These are phyloP conservation scores for Pleurotus cornucopiae DNA, from an alignment of 768 basidiomycete species.

Conservation along the genomic window DNA sequence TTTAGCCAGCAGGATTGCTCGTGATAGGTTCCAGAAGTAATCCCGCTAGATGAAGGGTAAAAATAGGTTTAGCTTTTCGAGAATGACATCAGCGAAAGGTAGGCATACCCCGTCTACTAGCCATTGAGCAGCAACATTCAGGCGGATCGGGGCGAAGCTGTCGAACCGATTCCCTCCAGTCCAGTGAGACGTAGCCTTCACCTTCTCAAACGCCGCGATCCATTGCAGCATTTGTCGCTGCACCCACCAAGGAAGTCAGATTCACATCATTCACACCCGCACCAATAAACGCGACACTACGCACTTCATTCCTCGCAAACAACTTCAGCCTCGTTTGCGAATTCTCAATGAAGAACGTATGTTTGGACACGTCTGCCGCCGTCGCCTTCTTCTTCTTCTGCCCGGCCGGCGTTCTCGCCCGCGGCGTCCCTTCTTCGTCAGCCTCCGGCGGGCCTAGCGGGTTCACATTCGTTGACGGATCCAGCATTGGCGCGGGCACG, in stretches of 20 bases:
- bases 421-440: slow-evolving; percentile 12
- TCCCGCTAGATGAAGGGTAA: slow-evolving; percentile 58
- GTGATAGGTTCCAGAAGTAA: slow-evolving; percentile 96
- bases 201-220: slow-evolving; percentile 86
- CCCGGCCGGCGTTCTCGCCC: slow-evolving; percentile 27
- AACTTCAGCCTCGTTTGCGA: slow-evolving; percentile 87
- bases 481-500: slow-evolving; percentile 57
- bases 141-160: slow-evolving; percentile 88
- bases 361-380: slow-evolving; percentile 71
- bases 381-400: slow-evolving; percentile 44
- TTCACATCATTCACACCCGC: too few relatives aligned
- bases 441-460: slow-evolving; percentile 31
- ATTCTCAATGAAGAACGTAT: slow-evolving; percentile 92
- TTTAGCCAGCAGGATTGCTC: slow-evolving; percentile 85
- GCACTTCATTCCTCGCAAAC: slow-evolving; percentile 81
- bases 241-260: too few relatives aligned
- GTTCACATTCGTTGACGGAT: slow-evolving; percentile 75
- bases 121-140: slow-evolving; percentile 96
- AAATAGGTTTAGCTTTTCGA: neutral
- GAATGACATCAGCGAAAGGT: neutral
- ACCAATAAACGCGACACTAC: slow-evolving; percentile 8
- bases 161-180: slow-evolving; percentile 82
- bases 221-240: slow-evolving; percentile 97
- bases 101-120: slow-evolving; percentile 87
- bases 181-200: slow-evolving; percentile 74